A percentile compares a stretch with the other conserved stretches of the same genome.
phyloP scores from a whole-genome alignment of 1,139 yeast species.

The Spathaspora sp. region DNA sequence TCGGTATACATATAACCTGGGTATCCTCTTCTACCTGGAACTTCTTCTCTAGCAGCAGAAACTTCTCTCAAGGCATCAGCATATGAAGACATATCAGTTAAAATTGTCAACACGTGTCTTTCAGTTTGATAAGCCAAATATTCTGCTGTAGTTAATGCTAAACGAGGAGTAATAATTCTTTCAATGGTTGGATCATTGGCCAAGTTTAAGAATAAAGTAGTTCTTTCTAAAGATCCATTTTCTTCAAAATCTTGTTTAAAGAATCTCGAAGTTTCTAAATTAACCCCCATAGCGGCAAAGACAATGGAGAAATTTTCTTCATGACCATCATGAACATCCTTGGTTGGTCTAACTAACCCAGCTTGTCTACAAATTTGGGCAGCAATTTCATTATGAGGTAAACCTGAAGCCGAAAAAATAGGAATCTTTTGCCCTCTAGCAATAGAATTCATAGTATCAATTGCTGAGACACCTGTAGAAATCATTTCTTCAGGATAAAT shows the following conservation, averaged over 20 bases:
- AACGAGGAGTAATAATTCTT: conserved; percentile 98
- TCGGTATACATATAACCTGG: conserved; percentile 99
- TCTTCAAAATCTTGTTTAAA: conserved; percentile 99
- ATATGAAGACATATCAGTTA: conserved; percentile 98
- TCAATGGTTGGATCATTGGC: conserved; percentile 99
- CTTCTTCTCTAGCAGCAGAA: conserved; percentile 99
- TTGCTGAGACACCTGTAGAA: conserved; percentile 96
- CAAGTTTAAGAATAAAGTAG: conserved; percentile 91
- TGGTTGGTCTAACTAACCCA: conserved; percentile 97
- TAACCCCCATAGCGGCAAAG: conserved; percentile 81
- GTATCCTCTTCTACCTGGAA: conserved; percentile 99
- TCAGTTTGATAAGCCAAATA: conserved; percentile 98
- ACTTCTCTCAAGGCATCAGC: conserved; percentile 99
- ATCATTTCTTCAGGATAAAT: conserved; percentile 99
- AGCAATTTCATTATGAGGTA: conserved; percentile 99
- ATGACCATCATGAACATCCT: conserved; percentile 99
- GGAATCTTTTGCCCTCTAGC: conserved; percentile 99
- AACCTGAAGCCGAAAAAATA: conserved; percentile 97
- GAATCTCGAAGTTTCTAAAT: conserved; percentile 48
- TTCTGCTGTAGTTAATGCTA: conserved; percentile 99
- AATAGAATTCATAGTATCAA: conserved; percentile 98
- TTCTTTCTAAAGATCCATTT: conserved; percentile 97
- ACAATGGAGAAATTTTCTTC: conserved; percentile 99
- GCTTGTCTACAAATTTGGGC: conserved; percentile 99
- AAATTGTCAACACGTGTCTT: conserved; percentile 95